phyloP scores from a whole-genome alignment of 768 basidiomycete genomes.

The Mrakia blollopis region DNA sequence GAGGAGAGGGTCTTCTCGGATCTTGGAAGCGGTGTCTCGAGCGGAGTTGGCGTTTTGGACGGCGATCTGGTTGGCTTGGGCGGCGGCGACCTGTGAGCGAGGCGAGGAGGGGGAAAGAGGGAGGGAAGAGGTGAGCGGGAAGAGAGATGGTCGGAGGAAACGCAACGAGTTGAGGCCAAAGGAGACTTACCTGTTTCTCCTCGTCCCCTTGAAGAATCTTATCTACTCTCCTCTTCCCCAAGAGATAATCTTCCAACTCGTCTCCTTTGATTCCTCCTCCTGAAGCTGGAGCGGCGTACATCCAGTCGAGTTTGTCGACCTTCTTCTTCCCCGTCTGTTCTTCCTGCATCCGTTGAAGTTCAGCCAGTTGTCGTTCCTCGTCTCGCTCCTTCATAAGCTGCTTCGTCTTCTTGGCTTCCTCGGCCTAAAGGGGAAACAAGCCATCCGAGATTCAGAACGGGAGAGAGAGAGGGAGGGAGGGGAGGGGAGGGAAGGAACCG shows the following conservation, averaged over 20 bases:
- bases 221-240: constrained; percentile 97
- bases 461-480: constrained; percentile 33
- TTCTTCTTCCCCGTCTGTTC: constrained; percentile 92
- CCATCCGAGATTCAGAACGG: not conserved
- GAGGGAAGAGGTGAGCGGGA: not conserved
- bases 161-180: not conserved
- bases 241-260: constrained; percentile 90
- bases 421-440: constrained; percentile 56
- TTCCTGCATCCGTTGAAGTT: constrained; percentile 91
- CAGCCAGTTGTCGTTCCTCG: constrained; percentile 93
- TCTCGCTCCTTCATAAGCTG: constrained; percentile 96
- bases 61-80: constrained; percentile 46
- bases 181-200: constrained; percentile 57
- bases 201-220: constrained; percentile 89
- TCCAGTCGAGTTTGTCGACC: constrained; percentile 95
- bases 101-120: not conserved
- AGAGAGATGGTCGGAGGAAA: not conserved
- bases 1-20: constrained; percentile 93
- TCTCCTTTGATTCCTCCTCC: constrained; percentile 81
- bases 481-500: constrained; percentile 10
- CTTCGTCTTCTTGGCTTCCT: constrained; percentile 96
- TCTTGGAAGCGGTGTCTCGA: constrained; percentile 85
- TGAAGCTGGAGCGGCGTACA: constrained; percentile 96
- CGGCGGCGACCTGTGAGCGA: constrained; percentile 12
- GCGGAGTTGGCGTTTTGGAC: constrained; percentile 86